Evolutionary conservation across 164 flowering plant genomes (phyloP).

Genomic region (Aristolochia californica): DNA sequence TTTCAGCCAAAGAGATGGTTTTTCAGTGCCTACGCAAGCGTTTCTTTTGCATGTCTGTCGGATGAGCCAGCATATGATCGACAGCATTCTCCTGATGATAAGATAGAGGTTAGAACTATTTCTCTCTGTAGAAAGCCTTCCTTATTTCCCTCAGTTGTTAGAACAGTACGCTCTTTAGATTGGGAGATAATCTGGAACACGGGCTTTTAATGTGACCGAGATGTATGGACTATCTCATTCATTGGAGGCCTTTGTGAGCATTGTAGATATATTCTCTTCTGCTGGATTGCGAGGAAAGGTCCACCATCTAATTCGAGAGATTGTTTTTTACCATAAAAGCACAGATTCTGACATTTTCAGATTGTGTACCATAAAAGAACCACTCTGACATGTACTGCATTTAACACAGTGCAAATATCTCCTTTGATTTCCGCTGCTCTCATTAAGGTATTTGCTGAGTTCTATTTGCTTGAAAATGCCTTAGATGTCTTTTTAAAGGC

Average conservation of each 20-base stretch:
- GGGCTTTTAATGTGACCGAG: slow-evolving; percentile 20
- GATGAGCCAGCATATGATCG: slow-evolving; percentile 4
- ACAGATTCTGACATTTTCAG: slow-evolving; percentile 17
- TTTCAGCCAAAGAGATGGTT: too few species aligned
- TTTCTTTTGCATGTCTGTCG: slow-evolving; percentile 9
- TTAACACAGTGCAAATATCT: slow-evolving; percentile 11
- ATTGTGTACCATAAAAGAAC: too few species aligned
- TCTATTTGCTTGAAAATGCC: slow-evolving; percentile 39
- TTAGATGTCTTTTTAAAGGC: slow-evolving; percentile 26
- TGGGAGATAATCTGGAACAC: slow-evolving; percentile 26
- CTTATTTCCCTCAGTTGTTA: slow-evolving; percentile 25
- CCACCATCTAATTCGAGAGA: slow-evolving; percentile 30
- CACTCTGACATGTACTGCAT: too few species aligned
- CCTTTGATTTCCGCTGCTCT: slow-evolving; percentile 24
- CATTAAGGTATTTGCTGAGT: slow-evolving; percentile 42
- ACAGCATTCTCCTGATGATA: background rate
- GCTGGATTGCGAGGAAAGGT: slow-evolving; percentile 35
- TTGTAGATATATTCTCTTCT: slow-evolving; percentile 33
- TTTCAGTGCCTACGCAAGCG: slow-evolving; percentile 1
- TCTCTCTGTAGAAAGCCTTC: background rate
- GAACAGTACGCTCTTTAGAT: slow-evolving; percentile 33
- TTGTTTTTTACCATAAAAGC: slow-evolving; percentile 23
- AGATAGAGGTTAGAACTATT: background rate
- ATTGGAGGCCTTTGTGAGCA: slow-evolving; percentile 23
- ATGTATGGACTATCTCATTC: slow-evolving; percentile 32